phyloP scores from a whole-genome alignment of 2,329 filamentous ascomycete species.

The Fusarium haematococcum region DNA sequence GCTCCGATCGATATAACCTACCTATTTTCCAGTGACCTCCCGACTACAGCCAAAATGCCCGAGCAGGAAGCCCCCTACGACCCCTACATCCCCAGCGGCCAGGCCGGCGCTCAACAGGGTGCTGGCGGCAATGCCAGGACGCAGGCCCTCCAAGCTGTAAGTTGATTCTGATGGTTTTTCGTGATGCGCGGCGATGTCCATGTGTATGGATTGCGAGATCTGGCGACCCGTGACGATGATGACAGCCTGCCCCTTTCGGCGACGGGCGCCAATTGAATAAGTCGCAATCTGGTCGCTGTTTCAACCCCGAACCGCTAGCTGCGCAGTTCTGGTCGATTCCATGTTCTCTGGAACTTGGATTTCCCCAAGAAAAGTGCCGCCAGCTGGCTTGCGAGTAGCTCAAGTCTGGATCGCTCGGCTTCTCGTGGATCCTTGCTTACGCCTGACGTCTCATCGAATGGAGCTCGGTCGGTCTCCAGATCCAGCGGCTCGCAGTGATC shows the following conservation, averaged over 20 bases:
- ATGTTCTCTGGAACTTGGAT: background rate
- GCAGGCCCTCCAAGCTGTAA: slow-evolving; percentile 85
- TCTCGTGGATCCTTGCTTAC: slow-evolving; percentile 1
- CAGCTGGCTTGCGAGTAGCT: background rate
- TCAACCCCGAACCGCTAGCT: background rate
- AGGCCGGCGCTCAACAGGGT: slow-evolving; percentile 58
- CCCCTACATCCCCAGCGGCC: slow-evolving; percentile 85
- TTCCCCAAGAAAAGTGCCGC: background rate
- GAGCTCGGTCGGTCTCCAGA: background rate
- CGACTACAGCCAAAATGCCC: slow-evolving; percentile 58
- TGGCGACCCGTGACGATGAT: slow-evolving; percentile 22
- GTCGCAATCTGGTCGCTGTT: background rate
- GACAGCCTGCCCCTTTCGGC: slow-evolving; percentile 14
- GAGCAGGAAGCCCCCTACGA: slow-evolving; percentile 78
- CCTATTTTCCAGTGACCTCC: slow-evolving; percentile 14
- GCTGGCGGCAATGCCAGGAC: slow-evolving; percentile 63
- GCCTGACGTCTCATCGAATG: background rate
- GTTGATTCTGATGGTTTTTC: slow-evolving; percentile 48
- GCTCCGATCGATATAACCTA: slow-evolving; percentile 30
- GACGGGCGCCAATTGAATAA: slow-evolving; percentile 4
- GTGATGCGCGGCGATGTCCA: slow-evolving; percentile 31
- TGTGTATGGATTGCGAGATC: slow-evolving; percentile 32
- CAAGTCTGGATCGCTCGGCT: background rate
- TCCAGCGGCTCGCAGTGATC: background rate
- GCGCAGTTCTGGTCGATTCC: background rate